Evolutionary conservation across 306 rosid species (phyloP).

Genomic region (Erythrophleum fordii): DNA sequence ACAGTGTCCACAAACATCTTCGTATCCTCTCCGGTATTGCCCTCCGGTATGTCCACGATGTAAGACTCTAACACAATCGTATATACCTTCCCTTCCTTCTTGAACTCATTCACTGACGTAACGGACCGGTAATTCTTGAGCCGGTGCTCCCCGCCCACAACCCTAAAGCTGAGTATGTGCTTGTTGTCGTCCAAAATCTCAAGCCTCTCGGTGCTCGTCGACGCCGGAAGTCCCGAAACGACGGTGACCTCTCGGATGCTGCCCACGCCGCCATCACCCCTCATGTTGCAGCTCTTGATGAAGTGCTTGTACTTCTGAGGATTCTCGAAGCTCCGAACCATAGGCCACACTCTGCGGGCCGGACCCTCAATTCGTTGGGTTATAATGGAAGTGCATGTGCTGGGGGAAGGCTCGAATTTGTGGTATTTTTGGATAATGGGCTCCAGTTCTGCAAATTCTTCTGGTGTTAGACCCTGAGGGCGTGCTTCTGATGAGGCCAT

Average conservation of each 20-base stretch:
- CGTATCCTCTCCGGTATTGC: constrained; percentile 1
- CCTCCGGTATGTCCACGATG: constrained; percentile 5
- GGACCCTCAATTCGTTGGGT: constrained; percentile 1
- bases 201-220: constrained; percentile 17
- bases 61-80: constrained; percentile 11
- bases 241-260: constrained; percentile 18
- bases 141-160: constrained; percentile 12
- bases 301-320: constrained; percentile 29
- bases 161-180: constrained; percentile 6
- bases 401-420: neutral
- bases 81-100: neutral
- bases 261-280: constrained; percentile 15
- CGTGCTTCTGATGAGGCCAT: neutral
- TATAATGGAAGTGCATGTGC: constrained; percentile 9
- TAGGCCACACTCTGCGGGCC: neutral
- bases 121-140: constrained; percentile 9
- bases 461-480: neutral
- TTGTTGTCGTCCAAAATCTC: constrained; percentile 2
- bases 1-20: constrained; percentile 15
- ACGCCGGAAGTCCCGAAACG: neutral
- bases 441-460: neutral
- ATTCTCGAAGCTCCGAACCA: constrained; percentile 12
- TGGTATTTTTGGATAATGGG: constrained; percentile 11
- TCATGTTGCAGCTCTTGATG: constrained; percentile 4
- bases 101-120: neutral